Evolutionary conservation across 805 yeast genomes (phyloP).

Genomic region (Kodamaea nitidulidarum): DNA sequence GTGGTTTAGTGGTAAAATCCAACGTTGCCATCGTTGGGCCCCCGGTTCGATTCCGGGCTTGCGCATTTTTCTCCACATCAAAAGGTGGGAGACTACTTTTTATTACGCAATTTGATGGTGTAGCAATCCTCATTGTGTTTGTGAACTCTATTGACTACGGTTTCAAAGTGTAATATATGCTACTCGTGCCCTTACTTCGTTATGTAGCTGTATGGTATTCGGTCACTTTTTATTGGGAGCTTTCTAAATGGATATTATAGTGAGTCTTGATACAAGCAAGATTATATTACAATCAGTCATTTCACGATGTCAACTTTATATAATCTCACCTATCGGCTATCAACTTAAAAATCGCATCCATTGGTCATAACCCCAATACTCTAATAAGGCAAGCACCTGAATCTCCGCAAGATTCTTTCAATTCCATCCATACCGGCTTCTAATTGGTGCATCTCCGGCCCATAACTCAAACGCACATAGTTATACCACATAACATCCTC

Average conservation of each 20-base stretch:
- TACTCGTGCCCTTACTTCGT: too few species aligned
- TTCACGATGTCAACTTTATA: background rate
- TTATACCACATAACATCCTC: constrained; percentile 59
- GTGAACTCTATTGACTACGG: background rate
- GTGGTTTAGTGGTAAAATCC: constrained; percentile 3
- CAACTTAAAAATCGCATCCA: too few species aligned
- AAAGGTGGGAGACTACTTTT: background rate
- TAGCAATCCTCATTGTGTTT: too few species aligned
- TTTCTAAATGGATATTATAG: too few species aligned
- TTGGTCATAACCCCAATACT: too few species aligned
- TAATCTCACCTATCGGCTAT: too few species aligned
- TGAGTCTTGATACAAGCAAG: too few species aligned
- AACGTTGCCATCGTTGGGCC: constrained; percentile 4
- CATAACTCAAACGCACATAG: constrained; percentile 55
- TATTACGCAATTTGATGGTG: too few species aligned
- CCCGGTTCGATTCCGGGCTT: constrained; percentile 4
- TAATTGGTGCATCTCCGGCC: constrained; percentile 50
- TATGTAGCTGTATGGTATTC: too few species aligned
- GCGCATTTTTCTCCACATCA: background rate
- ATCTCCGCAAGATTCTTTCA: constrained; percentile 44
- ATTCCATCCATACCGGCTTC: constrained; percentile 59
- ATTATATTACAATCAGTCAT: too few species aligned
- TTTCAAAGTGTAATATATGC: too few species aligned
- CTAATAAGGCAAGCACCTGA: constrained; percentile 39
- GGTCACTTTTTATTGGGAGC: too few species aligned